Percentiles rank a stretch among this genome's conserved stretches.
These are phyloP conservation scores for Cystofilobasidium capitatum DNA, from an alignment of 768 basidiomycete species.

Conservation along the genomic window DNA sequence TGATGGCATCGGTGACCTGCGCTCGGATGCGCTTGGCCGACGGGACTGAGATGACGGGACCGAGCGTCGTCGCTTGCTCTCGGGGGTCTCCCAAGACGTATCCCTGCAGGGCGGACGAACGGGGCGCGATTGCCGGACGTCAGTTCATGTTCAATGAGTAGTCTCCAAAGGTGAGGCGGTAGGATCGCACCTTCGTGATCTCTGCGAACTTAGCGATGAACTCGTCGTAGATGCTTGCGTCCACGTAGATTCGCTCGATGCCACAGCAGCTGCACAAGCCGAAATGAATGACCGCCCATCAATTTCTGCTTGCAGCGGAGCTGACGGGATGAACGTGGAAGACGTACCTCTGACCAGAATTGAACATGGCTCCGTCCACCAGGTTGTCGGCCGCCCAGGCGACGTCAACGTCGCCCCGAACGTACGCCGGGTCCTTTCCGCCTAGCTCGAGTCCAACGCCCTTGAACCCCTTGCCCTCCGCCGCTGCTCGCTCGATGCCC, in stretches of 20 bases:
- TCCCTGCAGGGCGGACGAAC: constrained; percentile 43
- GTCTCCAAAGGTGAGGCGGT: background rate
- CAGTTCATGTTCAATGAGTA: background rate
- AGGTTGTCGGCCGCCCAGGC: constrained; percentile 73
- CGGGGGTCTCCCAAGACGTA: constrained; percentile 86
- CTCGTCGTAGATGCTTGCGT: constrained; percentile 65
- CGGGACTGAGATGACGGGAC: constrained; percentile 82
- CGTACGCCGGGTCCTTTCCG: constrained; percentile 96
- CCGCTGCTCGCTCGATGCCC: constrained; percentile 62
- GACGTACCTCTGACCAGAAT: constrained; percentile 80
- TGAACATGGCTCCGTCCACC: constrained; percentile 95
- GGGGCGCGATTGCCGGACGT: background rate
- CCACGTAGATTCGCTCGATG: constrained; percentile 93
- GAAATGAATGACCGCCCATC: background rate
- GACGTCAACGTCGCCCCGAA: constrained; percentile 73
- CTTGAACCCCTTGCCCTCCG: constrained; percentile 60
- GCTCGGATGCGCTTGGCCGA: constrained; percentile 76
- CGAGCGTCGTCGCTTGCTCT: constrained; percentile 61
- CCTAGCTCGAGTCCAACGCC: constrained; percentile 87
- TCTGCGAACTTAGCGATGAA: constrained; percentile 69
- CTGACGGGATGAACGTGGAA: background rate
- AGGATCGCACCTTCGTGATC: constrained; percentile 53
- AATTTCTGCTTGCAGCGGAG: too few relatives aligned
- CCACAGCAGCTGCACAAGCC: constrained; percentile 50
- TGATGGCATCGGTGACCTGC: constrained; percentile 76